Evolutionary conservation across 306 rosid genomes (phyloP).

Genomic region (Prunus armeniaca): DNA sequence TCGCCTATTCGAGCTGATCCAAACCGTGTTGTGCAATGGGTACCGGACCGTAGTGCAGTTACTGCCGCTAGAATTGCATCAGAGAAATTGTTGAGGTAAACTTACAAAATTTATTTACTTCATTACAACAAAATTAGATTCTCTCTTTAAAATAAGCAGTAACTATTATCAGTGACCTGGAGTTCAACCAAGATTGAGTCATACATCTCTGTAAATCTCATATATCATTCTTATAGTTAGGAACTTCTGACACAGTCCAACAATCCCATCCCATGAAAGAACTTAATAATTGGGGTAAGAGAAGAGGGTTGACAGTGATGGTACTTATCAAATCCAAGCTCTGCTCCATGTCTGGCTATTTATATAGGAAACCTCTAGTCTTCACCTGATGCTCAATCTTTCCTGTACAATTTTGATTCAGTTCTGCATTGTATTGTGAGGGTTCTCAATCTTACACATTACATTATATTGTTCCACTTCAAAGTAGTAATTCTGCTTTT

Average conservation of each 20-base stretch:
- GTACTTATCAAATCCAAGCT: background rate
- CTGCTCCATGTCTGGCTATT: background rate
- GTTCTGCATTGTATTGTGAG: background rate
- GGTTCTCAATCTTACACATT: background rate
- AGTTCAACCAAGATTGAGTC: background rate
- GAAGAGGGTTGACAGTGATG: background rate
- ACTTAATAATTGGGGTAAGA: background rate
- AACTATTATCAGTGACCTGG: background rate
- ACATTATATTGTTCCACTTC: background rate
- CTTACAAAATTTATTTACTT: background rate
- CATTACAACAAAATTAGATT: background rate
- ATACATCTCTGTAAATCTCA: background rate
- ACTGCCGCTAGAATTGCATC: conserved; percentile 78
- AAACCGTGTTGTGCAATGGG: conserved; percentile 76
- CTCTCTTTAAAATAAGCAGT: background rate
- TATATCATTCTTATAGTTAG: background rate
- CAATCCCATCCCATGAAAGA: background rate
- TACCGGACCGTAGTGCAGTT: conserved; percentile 55
- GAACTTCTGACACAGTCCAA: background rate
- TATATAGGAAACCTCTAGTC: background rate
- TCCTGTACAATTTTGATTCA: background rate
- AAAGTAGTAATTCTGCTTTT: conserved; percentile 6
- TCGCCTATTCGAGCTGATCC: conserved; percentile 96
- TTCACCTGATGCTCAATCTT: background rate
- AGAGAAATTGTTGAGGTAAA: conserved; percentile 73